Percentiles rank a stretch among this genome's conserved stretches.
Conservation (phyloP, 75 land plant species). For the Chamaecyparis obtusa region DNA sequence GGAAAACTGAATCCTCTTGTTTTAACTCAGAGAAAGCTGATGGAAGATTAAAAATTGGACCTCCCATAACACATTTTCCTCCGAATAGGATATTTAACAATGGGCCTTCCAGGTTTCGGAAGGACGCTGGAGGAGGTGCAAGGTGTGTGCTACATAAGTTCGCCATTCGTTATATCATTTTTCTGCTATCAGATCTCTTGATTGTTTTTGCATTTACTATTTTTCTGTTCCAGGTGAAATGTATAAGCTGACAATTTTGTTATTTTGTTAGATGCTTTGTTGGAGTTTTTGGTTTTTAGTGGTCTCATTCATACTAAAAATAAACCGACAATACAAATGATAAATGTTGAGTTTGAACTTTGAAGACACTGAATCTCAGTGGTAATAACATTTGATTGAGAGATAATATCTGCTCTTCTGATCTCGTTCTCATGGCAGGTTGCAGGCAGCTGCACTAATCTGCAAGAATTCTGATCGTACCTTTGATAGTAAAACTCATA, state of each 20-base stretch:
- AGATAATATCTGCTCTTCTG: not conserved
- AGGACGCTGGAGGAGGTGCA: conserved; percentile 4
- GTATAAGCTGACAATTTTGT: not conserved
- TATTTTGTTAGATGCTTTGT: not conserved
- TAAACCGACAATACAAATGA: not conserved
- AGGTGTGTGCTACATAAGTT: not conserved
- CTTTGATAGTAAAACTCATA: not conserved
- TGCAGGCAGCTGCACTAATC: not conserved
- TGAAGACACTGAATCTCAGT: not conserved
- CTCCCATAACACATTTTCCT: not conserved
- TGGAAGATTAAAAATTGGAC: not conserved
- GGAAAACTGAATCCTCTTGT: conserved; percentile 4
- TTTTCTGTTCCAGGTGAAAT: not conserved
- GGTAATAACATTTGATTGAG: not conserved
- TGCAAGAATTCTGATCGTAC: conserved; percentile 2
- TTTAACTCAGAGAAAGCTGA: not conserved
- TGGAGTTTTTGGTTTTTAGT: not conserved
- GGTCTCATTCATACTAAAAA: not conserved
- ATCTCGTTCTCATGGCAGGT: conserved; percentile 1
- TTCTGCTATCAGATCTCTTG: not conserved
- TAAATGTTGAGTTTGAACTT: not conserved
- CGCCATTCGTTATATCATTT: not conserved
- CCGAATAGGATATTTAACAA: not conserved
- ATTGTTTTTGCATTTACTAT: too few relatives aligned
- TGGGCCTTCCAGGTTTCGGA: conserved; percentile 13